A percentile compares a stretch with the other conserved stretches of the same genome.
phyloP scores from a whole-genome alignment of 495 filamentous ascomycete species.

The Thozetella sp. region DNA sequence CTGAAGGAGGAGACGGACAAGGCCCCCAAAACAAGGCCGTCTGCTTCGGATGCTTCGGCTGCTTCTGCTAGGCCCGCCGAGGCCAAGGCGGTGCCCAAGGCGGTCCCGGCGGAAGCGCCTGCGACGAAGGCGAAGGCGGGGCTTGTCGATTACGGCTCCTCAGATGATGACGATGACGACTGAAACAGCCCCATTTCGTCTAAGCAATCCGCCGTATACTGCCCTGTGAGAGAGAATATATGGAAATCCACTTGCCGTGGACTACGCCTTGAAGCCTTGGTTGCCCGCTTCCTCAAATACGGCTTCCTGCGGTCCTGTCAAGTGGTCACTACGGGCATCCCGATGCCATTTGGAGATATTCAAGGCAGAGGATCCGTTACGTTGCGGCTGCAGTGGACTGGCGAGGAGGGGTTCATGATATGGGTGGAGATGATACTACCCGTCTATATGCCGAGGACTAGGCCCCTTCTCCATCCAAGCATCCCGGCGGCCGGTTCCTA shows the following conservation, averaged over 20 bases:
- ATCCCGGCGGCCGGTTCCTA: neutral
- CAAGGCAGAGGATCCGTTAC: neutral
- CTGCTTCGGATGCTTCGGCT: neutral
- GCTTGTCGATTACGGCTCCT: constrained; percentile 28
- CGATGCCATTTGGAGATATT: too few species aligned
- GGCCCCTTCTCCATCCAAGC: neutral
- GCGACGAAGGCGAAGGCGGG: constrained; percentile 16
- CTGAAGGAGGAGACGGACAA: constrained; percentile 10
- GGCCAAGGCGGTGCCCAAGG: neutral
- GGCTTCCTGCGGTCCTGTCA: too few species aligned
- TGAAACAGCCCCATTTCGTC: constrained; percentile 4
- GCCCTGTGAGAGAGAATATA: too few species aligned
- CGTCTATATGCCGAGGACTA: neutral
- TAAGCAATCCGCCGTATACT: too few species aligned
- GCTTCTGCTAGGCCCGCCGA: neutral
- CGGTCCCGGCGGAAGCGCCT: neutral
- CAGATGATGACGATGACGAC: constrained; percentile 23
- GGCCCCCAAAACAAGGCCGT: neutral
- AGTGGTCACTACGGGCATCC: too few species aligned
- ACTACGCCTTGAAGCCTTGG: too few species aligned
- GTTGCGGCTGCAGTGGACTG: neutral
- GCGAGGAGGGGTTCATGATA: neutral
- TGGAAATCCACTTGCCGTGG: too few species aligned
- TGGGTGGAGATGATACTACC: constrained; percentile 3
- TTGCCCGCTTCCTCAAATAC: too few species aligned